phyloP scores from a whole-genome alignment of 139 green algal genomes.

The Chlamydomonas incerta region DNA sequence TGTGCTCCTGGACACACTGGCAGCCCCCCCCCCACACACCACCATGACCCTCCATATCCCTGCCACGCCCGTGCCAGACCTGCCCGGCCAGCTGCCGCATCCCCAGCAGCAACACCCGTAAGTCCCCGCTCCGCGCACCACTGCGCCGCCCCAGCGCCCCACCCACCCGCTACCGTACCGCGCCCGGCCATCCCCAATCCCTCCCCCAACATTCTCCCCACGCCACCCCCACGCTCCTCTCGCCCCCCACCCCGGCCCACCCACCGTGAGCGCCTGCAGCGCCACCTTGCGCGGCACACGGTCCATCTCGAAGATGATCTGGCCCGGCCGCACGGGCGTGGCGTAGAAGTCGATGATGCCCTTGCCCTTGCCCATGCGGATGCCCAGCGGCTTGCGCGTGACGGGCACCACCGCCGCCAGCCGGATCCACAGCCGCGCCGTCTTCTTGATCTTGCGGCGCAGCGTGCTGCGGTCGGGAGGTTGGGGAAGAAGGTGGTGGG shows the following conservation, averaged over 20 bases:
- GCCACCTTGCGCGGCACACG: conserved; percentile 45
- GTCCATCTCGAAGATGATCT: conserved; percentile 74
- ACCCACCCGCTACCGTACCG: too few relatives aligned
- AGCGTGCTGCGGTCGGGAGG: conserved; percentile 49
- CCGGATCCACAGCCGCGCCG: conserved; percentile 66
- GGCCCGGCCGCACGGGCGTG: conserved; percentile 57
- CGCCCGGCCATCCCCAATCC: too few relatives aligned
- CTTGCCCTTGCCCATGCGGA: conserved; percentile 79
- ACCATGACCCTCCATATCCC: too few relatives aligned
- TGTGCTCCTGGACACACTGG: too few relatives aligned
- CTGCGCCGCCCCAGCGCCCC: too few relatives aligned
- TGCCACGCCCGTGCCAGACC: too few relatives aligned
- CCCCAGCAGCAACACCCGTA: too few relatives aligned
- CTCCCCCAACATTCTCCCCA: background rate
- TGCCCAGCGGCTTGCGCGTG: conserved; percentile 62
- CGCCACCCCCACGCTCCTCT: background rate
- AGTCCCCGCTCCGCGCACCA: too few relatives aligned
- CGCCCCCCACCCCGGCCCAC: background rate
- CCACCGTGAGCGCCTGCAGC: conserved; percentile 20
- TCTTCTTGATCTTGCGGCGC: conserved; percentile 62
- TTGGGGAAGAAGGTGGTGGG: background rate
- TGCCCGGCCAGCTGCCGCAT: too few relatives aligned
- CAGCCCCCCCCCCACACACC: too few relatives aligned
- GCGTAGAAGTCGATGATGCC: conserved; percentile 67
- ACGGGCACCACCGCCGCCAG: conserved; percentile 65